phyloP scores from a whole-genome alignment of 805 yeast species.

The Cephaloascus fragrans region DNA sequence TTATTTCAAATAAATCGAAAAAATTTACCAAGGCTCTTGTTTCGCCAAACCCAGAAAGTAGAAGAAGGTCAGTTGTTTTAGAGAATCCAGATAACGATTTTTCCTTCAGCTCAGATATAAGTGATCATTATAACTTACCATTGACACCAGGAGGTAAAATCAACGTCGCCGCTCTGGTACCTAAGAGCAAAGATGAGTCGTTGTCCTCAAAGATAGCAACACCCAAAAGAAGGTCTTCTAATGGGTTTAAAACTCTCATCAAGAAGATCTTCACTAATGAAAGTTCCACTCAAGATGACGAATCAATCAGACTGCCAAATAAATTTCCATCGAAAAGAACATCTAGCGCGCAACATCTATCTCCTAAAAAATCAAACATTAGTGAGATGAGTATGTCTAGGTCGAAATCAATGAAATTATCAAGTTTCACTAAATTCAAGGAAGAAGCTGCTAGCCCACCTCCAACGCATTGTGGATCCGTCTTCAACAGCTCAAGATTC shows the following conservation, averaged over 20 bases:
- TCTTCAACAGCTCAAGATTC: slow-evolving; percentile 1
- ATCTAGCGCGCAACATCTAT: not conserved
- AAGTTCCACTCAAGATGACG: too few relatives aligned
- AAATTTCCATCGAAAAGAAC: not conserved
- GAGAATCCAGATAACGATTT: not conserved
- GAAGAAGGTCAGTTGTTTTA: not conserved
- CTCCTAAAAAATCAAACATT: not conserved
- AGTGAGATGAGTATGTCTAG: not conserved
- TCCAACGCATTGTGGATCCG: slow-evolving; percentile 1
- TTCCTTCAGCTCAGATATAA: not conserved
- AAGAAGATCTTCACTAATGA: slow-evolving; percentile 1
- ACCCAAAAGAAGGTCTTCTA: not conserved
- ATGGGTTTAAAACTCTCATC: slow-evolving; percentile 1
- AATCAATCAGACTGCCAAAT: too few relatives aligned
- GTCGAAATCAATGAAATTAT: not conserved
- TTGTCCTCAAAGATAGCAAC: not conserved
- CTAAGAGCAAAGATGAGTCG: not conserved
- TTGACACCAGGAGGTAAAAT: not conserved
- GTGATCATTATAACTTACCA: not conserved
- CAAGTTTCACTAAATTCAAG: too few relatives aligned
- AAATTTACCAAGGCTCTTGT: not conserved
- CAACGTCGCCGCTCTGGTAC: not conserved
- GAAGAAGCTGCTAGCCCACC: not conserved
- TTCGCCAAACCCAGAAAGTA: not conserved
- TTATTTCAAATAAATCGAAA: not conserved